Base-by-base conservation (phyloP, 1,284 basidiomycete species). In the Xanthoconium separans region DNA sequence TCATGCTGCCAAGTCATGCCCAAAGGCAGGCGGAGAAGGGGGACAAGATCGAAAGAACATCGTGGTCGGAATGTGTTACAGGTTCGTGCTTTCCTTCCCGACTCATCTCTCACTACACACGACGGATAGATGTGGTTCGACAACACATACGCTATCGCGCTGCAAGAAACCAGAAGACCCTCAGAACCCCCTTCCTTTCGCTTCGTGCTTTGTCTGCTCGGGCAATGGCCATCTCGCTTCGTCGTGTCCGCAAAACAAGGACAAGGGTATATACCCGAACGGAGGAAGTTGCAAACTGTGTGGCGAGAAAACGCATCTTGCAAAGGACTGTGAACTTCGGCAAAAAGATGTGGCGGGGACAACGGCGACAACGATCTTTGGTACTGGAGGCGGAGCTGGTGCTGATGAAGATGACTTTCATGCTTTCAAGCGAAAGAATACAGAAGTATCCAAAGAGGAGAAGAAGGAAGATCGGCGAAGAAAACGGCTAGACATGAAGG, bases 381-480 rank as follows among this genome's bases (percentile, higher is more conserved):
- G 81, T 30, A 79, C 77, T 3, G 81, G 81, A 4, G 67, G 66
- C 37, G 78, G 76, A 41, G 83, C 80, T 0, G 92, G 93, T 12
- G 87, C 93, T 2, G 94, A 96, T 66, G 94, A 97, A 72, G 94
- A 96, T 66, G 93, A 96, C 66, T 96, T 95, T 73, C 93, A 95
- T 70, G 78, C 77, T 7, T 79, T 92, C 65, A 86, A 85, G 62
- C 80, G 91, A 42, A 79, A 76, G 57, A 81, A 76, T 47, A 74
- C 70, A 9, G 80, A 85, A 56, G 75, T 91, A 1, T 84, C 88
- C 42, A 75, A 72, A 41, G 81, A 83, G 37, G 84, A 86, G 62
- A 80, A 76, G 61, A 65, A 64, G 34, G 76, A 78, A 50, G 76
- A 78, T 24, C 79, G 70, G 55, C 56, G 66, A 50, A 79, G 73